phyloP scores from a whole-genome alignment of 2,329 filamentous ascomycete genomes.

The Trichoderma sp. region DNA sequence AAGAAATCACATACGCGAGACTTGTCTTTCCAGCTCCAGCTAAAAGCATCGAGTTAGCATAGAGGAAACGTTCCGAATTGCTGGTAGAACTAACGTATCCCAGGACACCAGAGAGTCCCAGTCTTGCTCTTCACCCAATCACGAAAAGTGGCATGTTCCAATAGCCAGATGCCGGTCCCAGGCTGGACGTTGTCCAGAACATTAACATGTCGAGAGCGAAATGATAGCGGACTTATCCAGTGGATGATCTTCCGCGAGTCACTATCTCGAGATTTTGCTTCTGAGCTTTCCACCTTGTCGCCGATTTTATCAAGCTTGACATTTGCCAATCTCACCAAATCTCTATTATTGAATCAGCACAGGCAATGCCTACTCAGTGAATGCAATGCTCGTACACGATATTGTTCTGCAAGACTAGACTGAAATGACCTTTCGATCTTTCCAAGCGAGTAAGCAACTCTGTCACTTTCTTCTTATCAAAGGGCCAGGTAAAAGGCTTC shows the following conservation, averaged over 20 bases:
- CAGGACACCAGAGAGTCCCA: constrained; percentile 3
- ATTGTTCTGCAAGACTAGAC: not conserved
- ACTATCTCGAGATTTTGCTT: not conserved
- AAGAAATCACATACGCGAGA: not conserved
- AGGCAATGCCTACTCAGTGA: not conserved
- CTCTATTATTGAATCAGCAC: not conserved
- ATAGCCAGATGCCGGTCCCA: not conserved
- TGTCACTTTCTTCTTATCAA: not conserved
- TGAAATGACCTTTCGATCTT: constrained; percentile 3
- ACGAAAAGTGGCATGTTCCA: not conserved
- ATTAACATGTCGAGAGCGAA: not conserved
- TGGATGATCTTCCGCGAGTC: not conserved
- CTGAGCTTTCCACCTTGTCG: not conserved
- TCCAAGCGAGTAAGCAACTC: not conserved
- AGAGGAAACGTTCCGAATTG: not conserved
- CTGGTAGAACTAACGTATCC: not conserved
- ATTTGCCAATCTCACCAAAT: not conserved
- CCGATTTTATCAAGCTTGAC: not conserved
- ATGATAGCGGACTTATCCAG: not conserved
- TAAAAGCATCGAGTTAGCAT: not conserved
- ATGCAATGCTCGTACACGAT: not conserved
- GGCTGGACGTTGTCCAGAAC: not conserved
- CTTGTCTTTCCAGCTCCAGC: constrained; percentile 9
- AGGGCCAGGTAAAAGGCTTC: not conserved
- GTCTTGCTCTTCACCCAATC: not conserved